phyloP scores from a whole-genome alignment of 192 early-diverging fungal species.

The Spizellomyces punctatus region DNA sequence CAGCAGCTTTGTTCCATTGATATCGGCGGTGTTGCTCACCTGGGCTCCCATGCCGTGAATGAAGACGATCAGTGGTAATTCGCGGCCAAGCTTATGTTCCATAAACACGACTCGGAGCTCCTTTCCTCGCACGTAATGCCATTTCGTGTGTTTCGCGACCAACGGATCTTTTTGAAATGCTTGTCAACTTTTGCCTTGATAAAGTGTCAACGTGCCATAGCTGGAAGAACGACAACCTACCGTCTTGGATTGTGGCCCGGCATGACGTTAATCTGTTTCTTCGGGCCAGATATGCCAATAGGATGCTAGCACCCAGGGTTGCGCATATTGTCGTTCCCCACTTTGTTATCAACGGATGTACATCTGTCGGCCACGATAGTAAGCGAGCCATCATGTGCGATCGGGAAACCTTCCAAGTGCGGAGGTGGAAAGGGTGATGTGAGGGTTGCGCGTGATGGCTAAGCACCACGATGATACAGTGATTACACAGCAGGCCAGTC shows the following conservation, averaged over 20 bases:
- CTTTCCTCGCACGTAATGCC: slow-evolving; percentile 18
- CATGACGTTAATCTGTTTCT: neutral
- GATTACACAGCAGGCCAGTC: too few species aligned
- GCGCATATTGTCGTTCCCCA: slow-evolving; percentile 11
- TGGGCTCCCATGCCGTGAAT: slow-evolving; percentile 39
- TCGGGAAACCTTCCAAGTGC: neutral
- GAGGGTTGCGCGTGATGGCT: neutral
- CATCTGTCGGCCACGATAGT: neutral
- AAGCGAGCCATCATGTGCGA: neutral
- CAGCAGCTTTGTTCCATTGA: too few species aligned
- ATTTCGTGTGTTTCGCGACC: slow-evolving; percentile 1
- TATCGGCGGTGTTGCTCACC: neutral
- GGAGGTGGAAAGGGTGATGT: neutral
- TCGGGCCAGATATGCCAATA: neutral
- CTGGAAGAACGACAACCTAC: neutral
- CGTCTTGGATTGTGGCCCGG: too few species aligned
- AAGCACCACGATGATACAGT: too few species aligned
- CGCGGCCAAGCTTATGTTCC: slow-evolving; percentile 32
- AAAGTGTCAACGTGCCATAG: neutral
- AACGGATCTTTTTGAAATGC: slow-evolving; percentile 8
- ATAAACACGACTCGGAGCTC: slow-evolving; percentile 19
- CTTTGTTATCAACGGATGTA: neutral
- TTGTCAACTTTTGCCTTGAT: neutral
- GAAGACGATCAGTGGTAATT: slow-evolving; percentile 28
- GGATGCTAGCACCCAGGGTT: slow-evolving; percentile 8